Evolutionary conservation across 257 asterid species (phyloP).

Genomic region (Nicotiana knightiana): DNA sequence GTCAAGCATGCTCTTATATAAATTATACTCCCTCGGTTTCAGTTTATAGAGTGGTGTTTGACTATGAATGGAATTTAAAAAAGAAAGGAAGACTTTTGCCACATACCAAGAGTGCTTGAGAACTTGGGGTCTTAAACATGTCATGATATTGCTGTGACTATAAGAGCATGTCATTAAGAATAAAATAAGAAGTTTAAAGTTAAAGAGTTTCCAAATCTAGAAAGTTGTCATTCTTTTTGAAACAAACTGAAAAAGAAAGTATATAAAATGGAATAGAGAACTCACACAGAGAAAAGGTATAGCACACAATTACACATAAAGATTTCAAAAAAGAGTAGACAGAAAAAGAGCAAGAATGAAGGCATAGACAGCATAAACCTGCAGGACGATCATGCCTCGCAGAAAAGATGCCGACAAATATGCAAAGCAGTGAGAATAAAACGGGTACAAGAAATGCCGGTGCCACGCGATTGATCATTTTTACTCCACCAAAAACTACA

Average conservation of each 20-base stretch:
- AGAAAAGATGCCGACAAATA: conserved; percentile 75
- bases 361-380: conserved; percentile 35
- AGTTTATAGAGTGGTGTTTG: neutral
- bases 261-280: neutral
- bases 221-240: neutral
- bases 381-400: conserved; percentile 68
- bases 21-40: neutral
- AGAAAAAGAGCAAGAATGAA: conserved; percentile 8
- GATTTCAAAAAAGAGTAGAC: neutral
- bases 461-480: conserved; percentile 94
- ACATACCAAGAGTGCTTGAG: neutral
- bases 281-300: neutral
- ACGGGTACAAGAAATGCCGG: conserved; percentile 96
- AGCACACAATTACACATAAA: neutral
- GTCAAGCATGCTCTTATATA: neutral
- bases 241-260: neutral
- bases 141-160: neutral
- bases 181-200: neutral
- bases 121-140: neutral
- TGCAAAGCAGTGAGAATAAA: conserved; percentile 74
- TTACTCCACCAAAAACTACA: conserved; percentile 97
- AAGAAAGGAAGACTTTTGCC: neutral
- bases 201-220: neutral
- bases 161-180: neutral
- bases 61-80: neutral